Base-by-base conservation (phyloP, 2,329 filamentous ascomycete genomes). In the Colletotrichum somersetense region DNA sequence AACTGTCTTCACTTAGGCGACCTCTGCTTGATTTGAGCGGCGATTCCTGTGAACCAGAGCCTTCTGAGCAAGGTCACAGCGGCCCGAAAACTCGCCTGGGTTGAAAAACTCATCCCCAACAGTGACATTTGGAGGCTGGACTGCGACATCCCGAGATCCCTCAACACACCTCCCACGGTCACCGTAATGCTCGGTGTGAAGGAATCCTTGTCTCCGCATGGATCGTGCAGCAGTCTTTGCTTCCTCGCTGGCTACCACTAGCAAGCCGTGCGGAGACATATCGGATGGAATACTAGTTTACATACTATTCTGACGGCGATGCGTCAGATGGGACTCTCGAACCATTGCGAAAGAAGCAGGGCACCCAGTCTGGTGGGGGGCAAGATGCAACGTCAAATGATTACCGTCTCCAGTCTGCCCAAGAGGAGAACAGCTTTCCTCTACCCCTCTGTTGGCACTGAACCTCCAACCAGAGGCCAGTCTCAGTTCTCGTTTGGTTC, bases 111-210 rank as follows among this genome's bases (percentile, higher is more conserved):
- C 44, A 56, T 11, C 42, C 20, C 18, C 26, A 35, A 53, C 11
- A 55, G 48, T 35, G 40, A 3, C 23, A 12, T 46, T 42, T 38
- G 33, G 14, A 44, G 38, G 35, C 35, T 40, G 33, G 35, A 44
- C 61, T 55, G 5, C 20, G 26, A 44, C 50, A 48, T 52, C 23
- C 48, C 14, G 57, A 40, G 40, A 56, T 50, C 35, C 30, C 48
- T 35, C 44, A 30, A 53, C 38, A 30, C 42, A 57, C 44, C 58
- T 44, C 62, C 66, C 38, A 40, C 52, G 33, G 70, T 58, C 59
- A 70, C 66, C 48, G 66, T 65, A 53, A 64, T 59, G 48, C 55
- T 72, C 69, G 70, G 70, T 72, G 55, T 61, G 33, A 48, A 48
- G 16, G 8, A 56, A 56, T 55, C 66, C 66, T 50, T 72, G 70